Percentiles rank a stretch among this genome's conserved stretches.
These are phyloP conservation scores for Coemansia sp. DNA, from an alignment of 192 early-diverging fungal genomes.

Conservation along the genomic window DNA sequence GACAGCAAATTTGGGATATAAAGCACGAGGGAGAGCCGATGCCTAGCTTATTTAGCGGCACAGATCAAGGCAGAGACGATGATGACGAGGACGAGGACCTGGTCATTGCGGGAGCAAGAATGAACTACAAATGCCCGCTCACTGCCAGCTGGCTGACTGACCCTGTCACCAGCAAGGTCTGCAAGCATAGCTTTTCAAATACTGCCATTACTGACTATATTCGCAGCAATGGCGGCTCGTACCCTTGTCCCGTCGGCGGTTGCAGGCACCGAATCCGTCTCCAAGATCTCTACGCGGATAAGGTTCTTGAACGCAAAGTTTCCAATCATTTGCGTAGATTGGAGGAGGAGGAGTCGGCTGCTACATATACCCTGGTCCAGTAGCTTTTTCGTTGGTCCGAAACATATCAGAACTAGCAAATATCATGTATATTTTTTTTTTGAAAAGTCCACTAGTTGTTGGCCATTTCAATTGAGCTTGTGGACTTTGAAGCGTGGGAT, in stretches of 20 bases:
- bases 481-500: no score
- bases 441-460: no score
- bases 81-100: slow-evolving; percentile 34
- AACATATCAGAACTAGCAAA: no score
- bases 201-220: slow-evolving; percentile 42
- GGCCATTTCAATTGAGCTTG: no score
- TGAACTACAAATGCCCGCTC: slow-evolving; percentile 56
- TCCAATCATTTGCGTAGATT: slow-evolving; percentile 41
- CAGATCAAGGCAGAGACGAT: not conserved
- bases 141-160: slow-evolving; percentile 56
- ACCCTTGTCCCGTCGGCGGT: slow-evolving; percentile 41
- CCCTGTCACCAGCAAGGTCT: slow-evolving; percentile 57
- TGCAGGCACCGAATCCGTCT: slow-evolving; percentile 35
- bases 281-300: slow-evolving; percentile 43
- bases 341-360: slow-evolving; percentile 33
- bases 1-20: slow-evolving; percentile 44
- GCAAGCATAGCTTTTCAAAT: slow-evolving; percentile 58
- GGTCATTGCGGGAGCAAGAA: slow-evolving; percentile 27
- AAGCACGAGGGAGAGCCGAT: slow-evolving; percentile 40
- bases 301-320: slow-evolving; percentile 54
- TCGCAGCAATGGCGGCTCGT: slow-evolving; percentile 13
- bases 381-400: not conserved
- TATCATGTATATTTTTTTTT: no score
- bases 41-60: slow-evolving; percentile 24
- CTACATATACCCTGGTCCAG: slow-evolving; percentile 38